Percentiles rank a stretch among this genome's conserved stretches.
Evolutionary conservation across 2,329 filamentous ascomycete species (phyloP).

Genomic region (Didymella lethalis): DNA sequence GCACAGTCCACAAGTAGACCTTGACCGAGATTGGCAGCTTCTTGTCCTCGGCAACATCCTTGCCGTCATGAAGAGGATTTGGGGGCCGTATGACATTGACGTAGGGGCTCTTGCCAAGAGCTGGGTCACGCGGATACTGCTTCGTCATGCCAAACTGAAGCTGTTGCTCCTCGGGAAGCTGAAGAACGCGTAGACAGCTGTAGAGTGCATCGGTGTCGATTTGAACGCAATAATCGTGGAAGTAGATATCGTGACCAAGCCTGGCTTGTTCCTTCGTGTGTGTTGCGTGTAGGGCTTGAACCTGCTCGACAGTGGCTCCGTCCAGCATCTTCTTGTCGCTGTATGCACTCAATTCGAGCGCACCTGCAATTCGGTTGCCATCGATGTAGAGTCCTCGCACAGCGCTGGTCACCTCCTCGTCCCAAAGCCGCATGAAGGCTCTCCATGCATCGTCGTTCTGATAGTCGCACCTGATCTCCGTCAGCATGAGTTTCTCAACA

Average conservation of each 20-base stretch:
- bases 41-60: not conserved
- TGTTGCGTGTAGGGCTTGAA: constrained; percentile 7
- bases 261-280: constrained; percentile 9
- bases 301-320: constrained; percentile 5
- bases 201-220: constrained; percentile 6
- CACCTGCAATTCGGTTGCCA: constrained; percentile 5
- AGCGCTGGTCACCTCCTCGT: constrained; percentile 2
- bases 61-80: not conserved
- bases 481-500: too few relatives aligned
- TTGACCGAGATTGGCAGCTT: constrained; percentile 6
- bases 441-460: constrained; percentile 1
- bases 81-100: constrained; percentile 13
- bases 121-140: constrained; percentile 4
- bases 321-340: constrained; percentile 4
- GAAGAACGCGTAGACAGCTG: constrained; percentile 6
- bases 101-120: constrained; percentile 5
- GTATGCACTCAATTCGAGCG: constrained; percentile 8
- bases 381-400: constrained; percentile 5
- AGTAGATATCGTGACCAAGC: not conserved
- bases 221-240: constrained; percentile 5
- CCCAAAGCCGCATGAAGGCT: constrained; percentile 4
- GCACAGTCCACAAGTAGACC: constrained; percentile 6
- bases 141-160: constrained; percentile 8
- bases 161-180: constrained; percentile 11
- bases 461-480: not conserved